Evolutionary conservation across 306 rosid species (phyloP), one percentile per base, ranked within the genome.

Genomic region (Cucumis cinereus): DNA sequence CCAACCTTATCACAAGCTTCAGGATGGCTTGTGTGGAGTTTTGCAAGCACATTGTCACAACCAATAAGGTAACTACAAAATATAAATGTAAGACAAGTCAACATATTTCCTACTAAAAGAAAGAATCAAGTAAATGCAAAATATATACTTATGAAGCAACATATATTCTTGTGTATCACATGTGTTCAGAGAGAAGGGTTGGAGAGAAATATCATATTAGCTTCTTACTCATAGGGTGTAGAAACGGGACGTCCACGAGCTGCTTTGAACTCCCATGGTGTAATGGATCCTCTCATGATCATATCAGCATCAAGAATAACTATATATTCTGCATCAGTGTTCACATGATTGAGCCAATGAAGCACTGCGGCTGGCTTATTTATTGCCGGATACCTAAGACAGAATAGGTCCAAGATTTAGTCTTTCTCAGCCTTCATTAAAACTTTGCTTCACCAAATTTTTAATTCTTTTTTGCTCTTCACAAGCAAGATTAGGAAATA

Each of bases 221-320:
- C 16, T 52, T 74, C 96, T 89, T 90, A 92, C 99, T 89, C 99
- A 10, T 94, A 94, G 75, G 99, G 99, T 79, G 99, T 94, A 76
- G 99, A 94, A 84, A 92, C 97, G 33, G 99, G 97, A 56, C 36
- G 90, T 59, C 99, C 93, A 67, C 89, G 91, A 73, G 87, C 86
- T 75, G 97, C 99, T 78, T 92, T 92, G 88, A 94, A 94, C 79
- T 94, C 99, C 99, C 99, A 94, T 3, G 96, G 97, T 30, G 97
- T 94, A 64, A 94, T 90, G 57, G 99, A 88, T 75, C 99, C 97
- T 85, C 97, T 92, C 87, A 94, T 15, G 82, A 94, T 89, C 99
- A 94, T 94, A 81, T 94, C 99, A 62, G 99, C 97, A 83, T 94
- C 99, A 82, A 94, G 99, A 81, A 94, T 94, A 54, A 94, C 99